These are phyloP conservation scores for Apiospora hydei DNA, from an alignment of 2,329 filamentous ascomycete species.

Conservation along the genomic window DNA sequence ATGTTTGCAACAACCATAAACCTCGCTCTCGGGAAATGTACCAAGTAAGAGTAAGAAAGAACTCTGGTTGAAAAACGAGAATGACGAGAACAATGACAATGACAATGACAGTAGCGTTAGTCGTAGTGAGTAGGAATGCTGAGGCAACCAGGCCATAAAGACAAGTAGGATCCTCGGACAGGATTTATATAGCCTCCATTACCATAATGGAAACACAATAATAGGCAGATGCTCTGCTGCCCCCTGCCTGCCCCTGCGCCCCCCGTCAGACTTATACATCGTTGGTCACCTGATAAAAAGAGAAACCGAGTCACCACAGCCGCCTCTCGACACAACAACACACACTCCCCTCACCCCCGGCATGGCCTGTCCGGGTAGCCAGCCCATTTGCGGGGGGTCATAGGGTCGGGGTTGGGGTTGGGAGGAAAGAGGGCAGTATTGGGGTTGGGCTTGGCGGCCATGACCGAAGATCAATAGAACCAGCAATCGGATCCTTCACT, in stretches of 20 bases:
- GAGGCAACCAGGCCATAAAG: not conserved
- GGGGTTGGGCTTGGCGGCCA: not conserved
- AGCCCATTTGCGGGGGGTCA: not conserved
- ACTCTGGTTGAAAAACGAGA: not conserved
- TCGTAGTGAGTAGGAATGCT: not conserved
- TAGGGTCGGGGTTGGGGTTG: not conserved
- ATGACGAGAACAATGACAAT: not conserved
- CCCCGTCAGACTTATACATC: slow-evolving; percentile 1
- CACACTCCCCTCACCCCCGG: not conserved
- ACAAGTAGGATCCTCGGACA: too few species aligned
- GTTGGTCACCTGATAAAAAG: not conserved
- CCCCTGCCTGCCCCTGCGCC: not conserved
- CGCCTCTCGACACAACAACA: not conserved
- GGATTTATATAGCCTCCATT: not conserved
- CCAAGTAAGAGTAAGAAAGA: not conserved
- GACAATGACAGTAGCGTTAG: not conserved
- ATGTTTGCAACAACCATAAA: not conserved
- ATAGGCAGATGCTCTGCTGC: not conserved
- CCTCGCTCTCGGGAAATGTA: not conserved
- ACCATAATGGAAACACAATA: not conserved
- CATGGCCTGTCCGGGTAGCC: not conserved
- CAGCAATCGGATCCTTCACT: not conserved
- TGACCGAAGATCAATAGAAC: not conserved
- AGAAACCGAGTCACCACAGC: not conserved
- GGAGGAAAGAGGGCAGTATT: not conserved